A percentile compares a stretch with the other conserved stretches of the same genome.
Conservation (phyloP, 2,329 filamentous ascomycete species). For the Claviceps sorghi region DNA sequence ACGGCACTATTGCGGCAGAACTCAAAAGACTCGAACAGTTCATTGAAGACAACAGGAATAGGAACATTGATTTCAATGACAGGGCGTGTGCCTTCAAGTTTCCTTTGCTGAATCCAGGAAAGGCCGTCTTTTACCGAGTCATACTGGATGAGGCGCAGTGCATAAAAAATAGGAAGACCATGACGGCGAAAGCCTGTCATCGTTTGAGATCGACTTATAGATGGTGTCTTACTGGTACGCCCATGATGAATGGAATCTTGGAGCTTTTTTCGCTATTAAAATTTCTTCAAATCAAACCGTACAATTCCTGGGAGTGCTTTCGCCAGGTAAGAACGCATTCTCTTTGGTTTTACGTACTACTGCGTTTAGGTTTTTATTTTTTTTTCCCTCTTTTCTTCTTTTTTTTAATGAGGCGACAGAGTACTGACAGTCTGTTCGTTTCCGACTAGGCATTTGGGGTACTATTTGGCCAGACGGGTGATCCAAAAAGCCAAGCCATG, state of each 20-base stretch:
- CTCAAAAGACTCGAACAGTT: conserved; percentile 49
- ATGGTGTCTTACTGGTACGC: conserved; percentile 72
- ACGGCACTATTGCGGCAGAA: conserved; percentile 53
- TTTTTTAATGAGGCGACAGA: too few species aligned
- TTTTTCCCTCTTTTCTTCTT: too few species aligned
- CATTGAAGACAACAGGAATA: conserved; percentile 31
- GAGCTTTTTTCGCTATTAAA: conserved; percentile 66
- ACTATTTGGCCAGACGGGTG: conserved; percentile 22
- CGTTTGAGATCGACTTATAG: conserved; percentile 52
- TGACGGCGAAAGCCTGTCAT: conserved; percentile 54
- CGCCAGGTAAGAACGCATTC: conserved; percentile 27
- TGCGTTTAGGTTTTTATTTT: background rate
- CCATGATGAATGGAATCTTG: conserved; percentile 73
- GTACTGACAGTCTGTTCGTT: conserved; percentile 4
- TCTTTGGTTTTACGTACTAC: background rate
- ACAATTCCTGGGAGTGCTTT: conserved; percentile 51
- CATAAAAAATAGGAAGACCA: conserved; percentile 65
- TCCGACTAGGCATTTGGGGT: conserved; percentile 22
- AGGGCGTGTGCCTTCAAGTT: conserved; percentile 25
- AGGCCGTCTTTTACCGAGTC: conserved; percentile 59
- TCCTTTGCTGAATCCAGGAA: conserved; percentile 44
- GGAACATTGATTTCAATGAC: conserved; percentile 21
- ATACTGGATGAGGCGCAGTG: conserved; percentile 76
- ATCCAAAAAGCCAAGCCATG: conserved; percentile 51
- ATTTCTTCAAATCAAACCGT: conserved; percentile 66